Evolutionary conservation across 768 basidiomycete genomes (phyloP).

Genomic region (Lanmaoa rubissima): DNA sequence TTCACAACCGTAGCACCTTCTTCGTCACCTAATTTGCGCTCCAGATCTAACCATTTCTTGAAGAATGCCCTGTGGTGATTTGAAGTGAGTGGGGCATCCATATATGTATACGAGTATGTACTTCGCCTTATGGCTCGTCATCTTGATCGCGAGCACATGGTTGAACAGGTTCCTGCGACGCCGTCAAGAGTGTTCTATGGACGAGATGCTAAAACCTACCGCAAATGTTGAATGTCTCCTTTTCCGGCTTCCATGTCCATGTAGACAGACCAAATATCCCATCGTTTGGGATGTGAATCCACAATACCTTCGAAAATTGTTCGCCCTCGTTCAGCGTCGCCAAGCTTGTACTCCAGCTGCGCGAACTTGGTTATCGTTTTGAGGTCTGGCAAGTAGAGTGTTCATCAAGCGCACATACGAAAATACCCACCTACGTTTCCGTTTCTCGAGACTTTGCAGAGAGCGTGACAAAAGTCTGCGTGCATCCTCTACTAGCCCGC

Average conservation of each 20-base stretch:
- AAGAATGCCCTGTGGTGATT: constrained; percentile 70
- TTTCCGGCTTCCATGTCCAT: constrained; percentile 93
- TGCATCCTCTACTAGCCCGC: constrained; percentile 73
- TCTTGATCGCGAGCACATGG: constrained; percentile 77
- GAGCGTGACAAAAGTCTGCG: constrained; percentile 84
- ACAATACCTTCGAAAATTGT: constrained; percentile 96
- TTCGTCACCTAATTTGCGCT: constrained; percentile 83
- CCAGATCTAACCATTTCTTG: constrained; percentile 95
- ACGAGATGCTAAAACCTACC: constrained; percentile 42
- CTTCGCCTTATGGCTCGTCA: constrained; percentile 97
- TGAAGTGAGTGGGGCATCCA: constrained; percentile 4
- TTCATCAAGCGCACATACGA: constrained; percentile 1
- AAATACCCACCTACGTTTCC: constrained; percentile 69
- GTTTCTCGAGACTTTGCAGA: constrained; percentile 88
- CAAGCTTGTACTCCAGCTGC: constrained; percentile 90
- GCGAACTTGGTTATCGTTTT: constrained; percentile 96
- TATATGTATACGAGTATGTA: constrained; percentile 40
- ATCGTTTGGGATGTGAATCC: constrained; percentile 91
- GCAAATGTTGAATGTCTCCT: constrained; percentile 71
- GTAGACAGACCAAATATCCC: constrained; percentile 96
- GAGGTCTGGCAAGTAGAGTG: constrained; percentile 55
- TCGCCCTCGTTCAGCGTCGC: constrained; percentile 91
- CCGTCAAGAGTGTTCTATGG: background rate
- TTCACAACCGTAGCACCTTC: constrained; percentile 81
- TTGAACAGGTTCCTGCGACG: constrained; percentile 77